phyloP scores from a whole-genome alignment of 2,329 filamentous ascomycete species.

The Xylaria sp. region DNA sequence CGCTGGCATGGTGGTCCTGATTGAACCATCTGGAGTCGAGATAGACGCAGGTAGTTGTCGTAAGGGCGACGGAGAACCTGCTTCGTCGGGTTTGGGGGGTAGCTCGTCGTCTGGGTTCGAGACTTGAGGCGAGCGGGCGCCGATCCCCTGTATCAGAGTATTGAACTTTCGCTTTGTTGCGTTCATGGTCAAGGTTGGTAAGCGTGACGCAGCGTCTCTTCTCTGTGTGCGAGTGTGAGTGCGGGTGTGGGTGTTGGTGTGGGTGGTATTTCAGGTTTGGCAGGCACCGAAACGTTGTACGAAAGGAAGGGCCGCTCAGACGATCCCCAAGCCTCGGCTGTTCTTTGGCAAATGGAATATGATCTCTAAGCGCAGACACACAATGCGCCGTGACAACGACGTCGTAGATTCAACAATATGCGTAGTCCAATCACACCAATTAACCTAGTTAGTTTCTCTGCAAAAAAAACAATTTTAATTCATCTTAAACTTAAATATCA shows the following conservation, averaged over 20 bases:
- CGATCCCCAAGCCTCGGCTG: background rate
- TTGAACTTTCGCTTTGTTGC: slow-evolving; percentile 88
- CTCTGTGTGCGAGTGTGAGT: too few species aligned
- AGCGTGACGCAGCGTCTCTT: background rate
- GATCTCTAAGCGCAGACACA: slow-evolving; percentile 13
- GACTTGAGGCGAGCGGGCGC: slow-evolving; percentile 57
- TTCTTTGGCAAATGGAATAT: slow-evolving; percentile 24
- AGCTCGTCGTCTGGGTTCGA: slow-evolving; percentile 51
- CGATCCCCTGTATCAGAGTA: slow-evolving; percentile 74
- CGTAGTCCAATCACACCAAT: background rate
- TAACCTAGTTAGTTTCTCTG: background rate
- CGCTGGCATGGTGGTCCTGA: slow-evolving; percentile 35
- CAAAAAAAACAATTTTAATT: too few species aligned
- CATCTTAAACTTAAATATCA: background rate
- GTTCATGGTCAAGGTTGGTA: slow-evolving; percentile 63
- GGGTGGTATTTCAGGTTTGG: background rate
- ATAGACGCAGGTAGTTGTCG: slow-evolving; percentile 50
- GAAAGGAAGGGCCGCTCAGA: background rate
- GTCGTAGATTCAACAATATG: slow-evolving; percentile 3
- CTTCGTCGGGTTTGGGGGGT: slow-evolving; percentile 49
- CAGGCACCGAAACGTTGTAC: background rate
- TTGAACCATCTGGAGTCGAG: slow-evolving; percentile 28
- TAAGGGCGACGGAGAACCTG: slow-evolving; percentile 24
- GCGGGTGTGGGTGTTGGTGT: background rate
- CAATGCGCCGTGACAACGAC: slow-evolving; percentile 9